Evolutionary conservation across 2,329 filamentous ascomycete genomes (phyloP), one percentile per base, ranked within the genome.

Genomic region (Neopestalotiopsis sp.): DNA sequence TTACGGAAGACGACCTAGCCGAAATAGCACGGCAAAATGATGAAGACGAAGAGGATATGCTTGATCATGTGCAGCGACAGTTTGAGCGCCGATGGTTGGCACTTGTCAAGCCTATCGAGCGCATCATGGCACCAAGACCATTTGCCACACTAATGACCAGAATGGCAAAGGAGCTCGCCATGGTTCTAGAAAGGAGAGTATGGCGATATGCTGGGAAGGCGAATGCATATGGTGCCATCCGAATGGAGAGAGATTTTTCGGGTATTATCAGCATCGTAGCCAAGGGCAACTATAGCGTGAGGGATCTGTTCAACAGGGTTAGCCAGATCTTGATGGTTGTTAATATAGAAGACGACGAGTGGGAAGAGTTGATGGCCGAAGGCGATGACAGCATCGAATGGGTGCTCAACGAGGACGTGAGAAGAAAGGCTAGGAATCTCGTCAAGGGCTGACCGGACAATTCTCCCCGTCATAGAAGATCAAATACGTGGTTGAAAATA

Each of bases 81-180:
- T 99, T 99, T 79, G 92, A 94, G 75, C 87, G 91, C 70, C 91
- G 91, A 34, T 99, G 95, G 95, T 91, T 94, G 63, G 89, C 91
- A 17, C 88, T 99, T 9, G 94, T 97, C 80, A 90, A 90, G 69
- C 95, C 97, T 0, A 88, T 98, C 67, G 90, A 91, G 59, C 92
- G 96, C 5, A 87, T 99, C 71, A 89, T 98, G 81, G 98, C 94
- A 0, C 82, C 91, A 0, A 86, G 88, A 45, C 92, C 93, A 42
- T 97, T 93, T 78, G 89, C 91, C 73, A 89, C 87, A n/a, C 85
- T 98, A 0, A 88, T 97, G 62, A 89, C 91, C 56, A 84, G 90
- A 1, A 94, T 94, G 1, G 88, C 95, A 1, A 86, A 87, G 5
- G 92, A 97, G 76, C 88, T 98, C 5, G 88, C 93, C 1, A 89